phyloP scores from a whole-genome alignment of 2,329 filamentous ascomycete genomes.

The Phialemoniopsis sp. region DNA sequence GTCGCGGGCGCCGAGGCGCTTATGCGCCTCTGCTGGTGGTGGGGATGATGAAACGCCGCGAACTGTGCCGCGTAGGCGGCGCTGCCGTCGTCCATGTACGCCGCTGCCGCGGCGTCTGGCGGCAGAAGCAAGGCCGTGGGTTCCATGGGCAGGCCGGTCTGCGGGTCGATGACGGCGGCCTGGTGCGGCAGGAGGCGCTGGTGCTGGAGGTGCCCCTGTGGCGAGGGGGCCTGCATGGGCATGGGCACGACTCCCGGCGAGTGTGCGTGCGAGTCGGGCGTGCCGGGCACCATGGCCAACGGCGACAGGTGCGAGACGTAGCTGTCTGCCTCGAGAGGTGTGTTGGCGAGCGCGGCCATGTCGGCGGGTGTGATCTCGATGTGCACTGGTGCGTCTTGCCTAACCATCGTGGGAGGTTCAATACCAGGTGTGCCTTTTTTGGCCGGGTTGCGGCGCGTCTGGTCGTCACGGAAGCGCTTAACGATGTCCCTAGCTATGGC shows the following conservation, averaged over 20 bases:
- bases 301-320: not conserved
- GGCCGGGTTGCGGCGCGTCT: constrained; percentile 46
- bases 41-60: constrained; percentile 1
- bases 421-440: constrained; percentile 5
- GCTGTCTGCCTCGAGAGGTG: not conserved
- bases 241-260: not conserved
- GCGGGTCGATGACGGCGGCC: constrained; percentile 10
- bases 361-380: not conserved
- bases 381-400: constrained; percentile 17
- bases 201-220: constrained; percentile 4
- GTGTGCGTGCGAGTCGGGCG: not conserved
- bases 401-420: constrained; percentile 33
- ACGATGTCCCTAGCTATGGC: constrained; percentile 71
- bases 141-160: constrained; percentile 47
- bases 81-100: constrained; percentile 5
- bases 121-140: constrained; percentile 58
- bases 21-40: constrained; percentile 2
- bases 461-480: constrained; percentile 70
- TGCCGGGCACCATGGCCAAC: not conserved
- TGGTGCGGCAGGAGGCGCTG: not conserved
- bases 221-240: not conserved
- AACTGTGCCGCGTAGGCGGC: not conserved
- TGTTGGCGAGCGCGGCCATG: not conserved
- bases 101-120: constrained; percentile 19
- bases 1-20: constrained; percentile 15